Evolutionary conservation across 1,284 basidiomycete species (phyloP).

Genomic region (Ceratobasidium sp.): DNA sequence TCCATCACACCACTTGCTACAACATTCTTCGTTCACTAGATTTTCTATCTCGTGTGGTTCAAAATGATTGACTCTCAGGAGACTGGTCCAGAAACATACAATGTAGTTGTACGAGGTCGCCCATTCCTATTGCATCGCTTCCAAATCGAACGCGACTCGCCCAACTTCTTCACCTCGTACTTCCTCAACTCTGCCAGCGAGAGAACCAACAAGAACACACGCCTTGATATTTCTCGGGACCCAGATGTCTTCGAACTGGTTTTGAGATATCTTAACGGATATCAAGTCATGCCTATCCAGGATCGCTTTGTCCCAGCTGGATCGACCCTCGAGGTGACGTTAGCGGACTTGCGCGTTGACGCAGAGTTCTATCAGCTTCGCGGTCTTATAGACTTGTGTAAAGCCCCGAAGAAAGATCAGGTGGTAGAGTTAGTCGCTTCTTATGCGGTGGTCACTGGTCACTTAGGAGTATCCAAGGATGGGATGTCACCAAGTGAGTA

Average conservation of each 20-base stretch:
- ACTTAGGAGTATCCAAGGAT: neutral
- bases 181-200: neutral
- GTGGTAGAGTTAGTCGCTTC: neutral
- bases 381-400: neutral
- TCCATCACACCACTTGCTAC: too few species aligned
- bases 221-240: neutral
- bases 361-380: slow-evolving; percentile 11
- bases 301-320: neutral
- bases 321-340: neutral
- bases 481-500: neutral
- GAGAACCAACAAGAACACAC: neutral
- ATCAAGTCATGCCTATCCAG: neutral
- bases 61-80: neutral
- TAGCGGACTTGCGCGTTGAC: neutral
- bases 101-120: neutral
- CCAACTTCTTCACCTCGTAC: slow-evolving; percentile 11
- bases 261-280: slow-evolving; percentile 11
- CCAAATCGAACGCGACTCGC: slow-evolving; percentile 15
- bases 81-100: neutral
- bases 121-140: neutral
- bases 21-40: too few species aligned
- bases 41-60: too few species aligned
- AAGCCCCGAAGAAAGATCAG: neutral
- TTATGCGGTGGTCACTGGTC: neutral
- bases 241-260: neutral